A percentile compares a stretch with the other conserved stretches of the same genome.
These are phyloP conservation scores for Ruellia speciosa DNA, from an alignment of 305 asterid species.

Conservation along the genomic window DNA sequence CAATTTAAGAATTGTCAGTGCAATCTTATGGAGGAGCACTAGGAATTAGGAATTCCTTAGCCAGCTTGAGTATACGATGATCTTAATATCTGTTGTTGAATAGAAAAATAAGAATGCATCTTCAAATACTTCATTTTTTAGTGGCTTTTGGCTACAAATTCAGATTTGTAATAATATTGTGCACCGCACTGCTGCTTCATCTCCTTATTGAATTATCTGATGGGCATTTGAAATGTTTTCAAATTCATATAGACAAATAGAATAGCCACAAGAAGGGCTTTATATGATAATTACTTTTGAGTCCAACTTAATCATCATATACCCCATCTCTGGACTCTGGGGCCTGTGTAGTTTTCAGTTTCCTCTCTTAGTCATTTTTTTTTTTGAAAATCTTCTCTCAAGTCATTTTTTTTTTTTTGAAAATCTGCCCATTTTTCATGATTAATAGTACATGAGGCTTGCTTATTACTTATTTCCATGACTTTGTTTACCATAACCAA, in stretches of 20 bases:
- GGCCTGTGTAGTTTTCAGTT: too few relatives aligned
- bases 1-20: too few relatives aligned
- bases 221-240: background rate
- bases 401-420: too few relatives aligned
- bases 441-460: conserved; percentile 1
- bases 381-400: too few relatives aligned
- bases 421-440: conserved; percentile 13
- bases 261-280: background rate
- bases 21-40: too few relatives aligned
- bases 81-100: background rate
- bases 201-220: background rate
- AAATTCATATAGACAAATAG: too few relatives aligned
- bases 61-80: too few relatives aligned
- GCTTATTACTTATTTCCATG: conserved; percentile 12
- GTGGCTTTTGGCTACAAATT: background rate
- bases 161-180: background rate
- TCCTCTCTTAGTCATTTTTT: too few relatives aligned
- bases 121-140: background rate
- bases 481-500: conserved; percentile 7
- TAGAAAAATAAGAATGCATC: background rate
- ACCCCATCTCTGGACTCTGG: too few relatives aligned
- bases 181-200: background rate
- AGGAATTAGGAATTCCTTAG: too few relatives aligned
- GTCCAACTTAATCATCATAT: background rate
- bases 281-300: background rate